Percentiles rank a stretch among this genome's conserved stretches.
Conservation (phyloP, 108 stramenopile species). For the Aurantiochytrium sp. region DNA sequence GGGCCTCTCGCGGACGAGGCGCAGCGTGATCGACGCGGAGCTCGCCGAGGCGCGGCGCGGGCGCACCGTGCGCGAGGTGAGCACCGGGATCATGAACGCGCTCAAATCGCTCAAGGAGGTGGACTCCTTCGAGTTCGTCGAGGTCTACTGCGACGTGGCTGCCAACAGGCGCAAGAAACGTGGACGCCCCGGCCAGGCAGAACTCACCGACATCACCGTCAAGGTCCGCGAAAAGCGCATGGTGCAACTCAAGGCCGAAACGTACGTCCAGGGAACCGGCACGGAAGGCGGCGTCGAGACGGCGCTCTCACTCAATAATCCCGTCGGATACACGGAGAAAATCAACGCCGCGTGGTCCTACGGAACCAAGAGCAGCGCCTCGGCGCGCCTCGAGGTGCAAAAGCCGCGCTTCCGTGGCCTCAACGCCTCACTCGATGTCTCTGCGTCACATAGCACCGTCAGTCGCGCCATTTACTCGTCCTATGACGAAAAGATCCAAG, state of each 20-base stretch:
- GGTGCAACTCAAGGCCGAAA: constrained; percentile 8
- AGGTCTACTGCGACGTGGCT: constrained; percentile 12
- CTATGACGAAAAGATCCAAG: background rate
- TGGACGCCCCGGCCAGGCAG: background rate
- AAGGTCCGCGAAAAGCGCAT: background rate
- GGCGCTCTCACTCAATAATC: background rate
- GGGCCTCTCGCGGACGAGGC: background rate
- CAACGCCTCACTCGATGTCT: background rate
- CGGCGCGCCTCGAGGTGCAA: background rate
- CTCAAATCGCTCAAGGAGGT: background rate
- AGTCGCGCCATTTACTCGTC: background rate
- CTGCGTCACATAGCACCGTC: background rate
- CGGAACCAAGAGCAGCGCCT: constrained; percentile 14
- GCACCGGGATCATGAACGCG: constrained; percentile 16
- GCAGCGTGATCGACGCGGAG: constrained; percentile 4
- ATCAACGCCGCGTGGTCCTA: background rate
- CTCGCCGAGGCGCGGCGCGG: background rate
- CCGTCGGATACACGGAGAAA: background rate
- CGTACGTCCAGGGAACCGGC: background rate
- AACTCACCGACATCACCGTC: constrained; percentile 10
- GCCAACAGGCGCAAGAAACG: background rate
- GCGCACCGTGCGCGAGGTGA: constrained; percentile 1
- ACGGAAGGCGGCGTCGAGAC: constrained; percentile 11
- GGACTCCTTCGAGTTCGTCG: constrained; percentile 5
- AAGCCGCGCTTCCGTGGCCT: background rate